Base-by-base conservation (phyloP, 2,329 filamentous ascomycete genomes). In the Diaporthe helianthi region DNA sequence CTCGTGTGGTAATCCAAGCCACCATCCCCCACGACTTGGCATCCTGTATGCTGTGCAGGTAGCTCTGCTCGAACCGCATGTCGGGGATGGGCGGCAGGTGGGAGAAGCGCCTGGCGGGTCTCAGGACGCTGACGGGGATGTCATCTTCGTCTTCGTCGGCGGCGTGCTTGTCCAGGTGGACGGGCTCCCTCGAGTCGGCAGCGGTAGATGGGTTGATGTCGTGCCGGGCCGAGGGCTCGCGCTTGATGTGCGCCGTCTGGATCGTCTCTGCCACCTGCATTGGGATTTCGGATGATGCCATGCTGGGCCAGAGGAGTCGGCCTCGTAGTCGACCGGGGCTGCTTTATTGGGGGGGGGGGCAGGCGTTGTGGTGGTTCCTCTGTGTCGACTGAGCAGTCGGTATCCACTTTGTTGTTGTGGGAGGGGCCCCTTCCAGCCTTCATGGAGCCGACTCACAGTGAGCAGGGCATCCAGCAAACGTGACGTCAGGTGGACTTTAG, bases 31-130 rank as follows among this genome's bases (percentile, higher is more conserved):
- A 94, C 29, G 89, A 90, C 73, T 96, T 88, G 44, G 94, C 93
- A 68, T 89, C 85, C 73, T 91, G 88, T 74, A 99, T 92, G 81
- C 94, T 97, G 75, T 92, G 91, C 67, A 99, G 87, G 80, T 99
- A 99, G 85, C 94, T 98, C 86, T 99, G 96, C 83, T 99, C 96
- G 81, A 98, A 98, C 52, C 96, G 89, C 73, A 99, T 84, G 82
- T 99, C 96, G 4, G 94, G 94, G 76, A 98, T 87, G 10, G 89
- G 87, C 36, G 86, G 87, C 67, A 90, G 82, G 49, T 81, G 79
- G 44, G 80, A 79, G 55, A 76, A 76, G 58, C 83, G 84, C 64
- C 82, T 82, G 67, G 84, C 79, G 55, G 89, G 84, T 52, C 84
- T 83, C 64, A 94, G 80, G 6, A 91, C 85, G 73, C 88, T 91